phyloP scores from a whole-genome alignment of 768 basidiomycete species.

The Mrakia gelida region DNA sequence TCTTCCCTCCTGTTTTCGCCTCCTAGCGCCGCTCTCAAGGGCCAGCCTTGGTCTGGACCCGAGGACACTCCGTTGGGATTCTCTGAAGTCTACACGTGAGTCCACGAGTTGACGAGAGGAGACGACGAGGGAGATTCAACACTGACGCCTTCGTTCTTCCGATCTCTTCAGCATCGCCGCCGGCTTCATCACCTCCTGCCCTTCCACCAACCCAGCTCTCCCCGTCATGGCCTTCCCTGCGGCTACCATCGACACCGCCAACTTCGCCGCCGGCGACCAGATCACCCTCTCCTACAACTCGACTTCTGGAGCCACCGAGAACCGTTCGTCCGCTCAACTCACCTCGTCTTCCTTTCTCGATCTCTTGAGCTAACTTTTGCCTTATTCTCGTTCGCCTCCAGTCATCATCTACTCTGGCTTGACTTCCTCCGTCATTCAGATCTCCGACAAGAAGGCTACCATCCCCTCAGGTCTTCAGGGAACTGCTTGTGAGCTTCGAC shows the following conservation, averaged over 20 bases:
- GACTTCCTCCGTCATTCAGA: not conserved
- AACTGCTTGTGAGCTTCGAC: conserved; percentile 47
- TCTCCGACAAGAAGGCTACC: conserved; percentile 35
- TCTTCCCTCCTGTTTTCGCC: not conserved
- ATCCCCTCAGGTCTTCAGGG: conserved; percentile 45
- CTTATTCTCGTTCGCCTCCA: conserved; percentile 47
- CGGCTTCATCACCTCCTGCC: conserved; percentile 53
- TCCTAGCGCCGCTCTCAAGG: conserved; percentile 45
- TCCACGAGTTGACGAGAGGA: no score
- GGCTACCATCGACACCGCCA: conserved; percentile 39
- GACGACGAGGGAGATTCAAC: no score
- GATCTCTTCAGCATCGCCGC: conserved; percentile 43
- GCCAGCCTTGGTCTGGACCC: conserved; percentile 56
- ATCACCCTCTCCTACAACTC: conserved; percentile 39
- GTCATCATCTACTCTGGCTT: conserved; percentile 32
- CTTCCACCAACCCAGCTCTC: conserved; percentile 38
- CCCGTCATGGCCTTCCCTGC: conserved; percentile 22
- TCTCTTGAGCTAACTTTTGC: conserved; percentile 46
- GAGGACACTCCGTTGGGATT: conserved; percentile 54
- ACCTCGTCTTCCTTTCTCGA: conserved; percentile 51
- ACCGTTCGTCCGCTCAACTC: conserved; percentile 35
- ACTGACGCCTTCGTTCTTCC: no score
- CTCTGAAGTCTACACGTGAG: conserved; percentile 49
- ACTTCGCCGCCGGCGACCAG: conserved; percentile 39
- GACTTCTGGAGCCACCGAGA: conserved; percentile 30